These are phyloP conservation scores for Ustilago hordei DNA, from an alignment of 1,284 basidiomycete species.

Conservation along the genomic window DNA sequence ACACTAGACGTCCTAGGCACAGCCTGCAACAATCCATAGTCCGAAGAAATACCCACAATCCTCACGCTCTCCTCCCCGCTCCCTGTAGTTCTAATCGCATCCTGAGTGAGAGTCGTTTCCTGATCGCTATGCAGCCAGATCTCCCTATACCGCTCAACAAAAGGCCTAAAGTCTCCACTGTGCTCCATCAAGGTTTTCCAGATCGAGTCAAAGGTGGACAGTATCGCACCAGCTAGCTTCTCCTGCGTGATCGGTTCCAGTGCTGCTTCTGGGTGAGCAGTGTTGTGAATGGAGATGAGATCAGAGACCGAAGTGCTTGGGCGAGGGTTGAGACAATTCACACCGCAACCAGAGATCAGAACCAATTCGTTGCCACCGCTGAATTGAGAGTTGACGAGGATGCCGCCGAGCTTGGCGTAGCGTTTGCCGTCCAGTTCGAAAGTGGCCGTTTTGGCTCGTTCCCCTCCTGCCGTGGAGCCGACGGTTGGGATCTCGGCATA, in stretches of 20 bases:
- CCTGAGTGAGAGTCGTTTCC: conserved; percentile 30
- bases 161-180: conserved; percentile 64
- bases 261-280: conserved; percentile 74
- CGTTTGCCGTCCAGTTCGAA: conserved; percentile 52
- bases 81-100: conserved; percentile 24
- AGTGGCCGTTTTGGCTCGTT: conserved; percentile 71
- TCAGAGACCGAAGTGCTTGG: conserved; percentile 87
- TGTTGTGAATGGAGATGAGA: conserved; percentile 72
- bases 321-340: conserved; percentile 85
- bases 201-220: conserved; percentile 81
- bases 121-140: conserved; percentile 86
- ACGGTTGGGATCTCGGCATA: conserved; percentile 77
- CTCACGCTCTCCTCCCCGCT: conserved; percentile 73
- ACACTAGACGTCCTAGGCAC: conserved; percentile 72
- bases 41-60: conserved; percentile 86
- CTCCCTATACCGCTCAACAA: conserved; percentile 75
- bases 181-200: conserved; percentile 80
- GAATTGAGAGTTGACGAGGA: conserved; percentile 90
- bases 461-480: conserved; percentile 69
- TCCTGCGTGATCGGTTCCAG: conserved; percentile 77
- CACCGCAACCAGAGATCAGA: conserved; percentile 84
- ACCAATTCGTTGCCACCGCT: conserved; percentile 77
- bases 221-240: conserved; percentile 80
- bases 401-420: conserved; percentile 73
- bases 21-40: conserved; percentile 88